Conservation (phyloP, 2,329 filamentous ascomycete species). For the Aspergillus quadricinctus region DNA sequence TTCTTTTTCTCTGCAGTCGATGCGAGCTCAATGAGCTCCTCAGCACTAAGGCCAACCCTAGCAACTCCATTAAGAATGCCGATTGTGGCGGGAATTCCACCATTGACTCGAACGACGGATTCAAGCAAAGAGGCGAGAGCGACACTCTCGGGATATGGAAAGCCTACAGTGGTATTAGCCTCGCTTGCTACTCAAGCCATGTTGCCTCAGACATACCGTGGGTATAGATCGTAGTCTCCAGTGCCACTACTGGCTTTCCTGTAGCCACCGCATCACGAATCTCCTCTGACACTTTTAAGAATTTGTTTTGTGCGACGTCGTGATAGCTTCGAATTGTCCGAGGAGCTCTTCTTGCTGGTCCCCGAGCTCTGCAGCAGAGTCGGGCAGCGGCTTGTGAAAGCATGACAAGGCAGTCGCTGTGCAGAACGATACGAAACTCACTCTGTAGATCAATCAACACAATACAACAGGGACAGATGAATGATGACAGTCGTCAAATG, state of each 20-base stretch:
- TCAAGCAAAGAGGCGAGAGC: constrained; percentile 77
- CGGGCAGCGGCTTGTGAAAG: constrained; percentile 20
- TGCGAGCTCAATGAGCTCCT: constrained; percentile 69
- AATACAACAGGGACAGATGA: background rate
- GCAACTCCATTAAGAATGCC: constrained; percentile 81
- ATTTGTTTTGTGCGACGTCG: constrained; percentile 35
- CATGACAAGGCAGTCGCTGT: constrained; percentile 7
- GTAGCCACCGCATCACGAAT: constrained; percentile 70
- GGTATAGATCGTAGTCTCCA: constrained; percentile 96
- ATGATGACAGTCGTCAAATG: background rate
- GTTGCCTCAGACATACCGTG: constrained; percentile 57
- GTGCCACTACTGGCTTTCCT: constrained; percentile 78
- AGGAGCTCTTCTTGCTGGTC: constrained; percentile 3
- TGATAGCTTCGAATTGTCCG: constrained; percentile 22
- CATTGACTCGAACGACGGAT: constrained; percentile 72
- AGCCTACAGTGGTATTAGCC: constrained; percentile 44
- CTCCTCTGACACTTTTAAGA: constrained; percentile 75
- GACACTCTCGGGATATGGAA: constrained; percentile 67
- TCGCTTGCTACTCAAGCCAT: background rate
- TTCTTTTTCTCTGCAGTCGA: constrained; percentile 60
- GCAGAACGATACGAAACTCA: background rate
- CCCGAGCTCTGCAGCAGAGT: constrained; percentile 14
- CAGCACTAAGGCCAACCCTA: constrained; percentile 67
- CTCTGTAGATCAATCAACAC: background rate
- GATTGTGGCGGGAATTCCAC: constrained; percentile 84